These are phyloP conservation scores for Teunomyces gatunensis DNA, from an alignment of 805 yeast genomes.

Conservation along the genomic window DNA sequence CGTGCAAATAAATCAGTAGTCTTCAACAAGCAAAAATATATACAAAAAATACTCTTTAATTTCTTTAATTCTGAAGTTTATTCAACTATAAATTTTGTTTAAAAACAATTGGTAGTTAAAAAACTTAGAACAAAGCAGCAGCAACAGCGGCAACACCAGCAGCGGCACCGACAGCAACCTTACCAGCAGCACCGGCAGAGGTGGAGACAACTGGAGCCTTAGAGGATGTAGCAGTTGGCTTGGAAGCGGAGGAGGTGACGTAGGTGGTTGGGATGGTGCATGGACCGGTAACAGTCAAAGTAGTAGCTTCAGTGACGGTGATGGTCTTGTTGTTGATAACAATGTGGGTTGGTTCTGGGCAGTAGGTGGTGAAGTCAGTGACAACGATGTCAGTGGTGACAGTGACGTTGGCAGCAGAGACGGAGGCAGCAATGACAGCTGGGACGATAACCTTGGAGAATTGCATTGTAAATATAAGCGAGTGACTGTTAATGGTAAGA, in stretches of 20 bases:
- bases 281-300: slow-evolving; percentile 83
- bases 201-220: slow-evolving; percentile 23
- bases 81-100: slow-evolving; percentile 1
- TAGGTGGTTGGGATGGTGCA: slow-evolving; percentile 64
- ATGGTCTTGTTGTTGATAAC: slow-evolving; percentile 65
- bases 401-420: slow-evolving; percentile 45
- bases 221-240: slow-evolving; percentile 11
- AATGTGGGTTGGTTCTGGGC: slow-evolving; percentile 71
- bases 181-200: slow-evolving; percentile 38
- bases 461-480: slow-evolving; percentile 26
- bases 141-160: slow-evolving; percentile 53
- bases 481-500: background rate
- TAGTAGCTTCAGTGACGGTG: slow-evolving; percentile 76
- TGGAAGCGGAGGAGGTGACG: slow-evolving; percentile 18
- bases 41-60: background rate
- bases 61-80: background rate
- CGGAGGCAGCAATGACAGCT: slow-evolving; percentile 44
- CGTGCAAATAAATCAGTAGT: slow-evolving; percentile 4
- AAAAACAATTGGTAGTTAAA: background rate
- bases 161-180: slow-evolving; percentile 47
- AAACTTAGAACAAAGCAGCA: slow-evolving; percentile 45
- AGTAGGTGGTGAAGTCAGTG: slow-evolving; percentile 76
- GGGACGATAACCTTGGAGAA: slow-evolving; percentile 34
- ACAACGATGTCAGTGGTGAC: slow-evolving; percentile 56
- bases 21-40: slow-evolving; percentile 1